phyloP scores from a whole-genome alignment of 805 yeast genomes.

The Brettanomyces custersianus region DNA sequence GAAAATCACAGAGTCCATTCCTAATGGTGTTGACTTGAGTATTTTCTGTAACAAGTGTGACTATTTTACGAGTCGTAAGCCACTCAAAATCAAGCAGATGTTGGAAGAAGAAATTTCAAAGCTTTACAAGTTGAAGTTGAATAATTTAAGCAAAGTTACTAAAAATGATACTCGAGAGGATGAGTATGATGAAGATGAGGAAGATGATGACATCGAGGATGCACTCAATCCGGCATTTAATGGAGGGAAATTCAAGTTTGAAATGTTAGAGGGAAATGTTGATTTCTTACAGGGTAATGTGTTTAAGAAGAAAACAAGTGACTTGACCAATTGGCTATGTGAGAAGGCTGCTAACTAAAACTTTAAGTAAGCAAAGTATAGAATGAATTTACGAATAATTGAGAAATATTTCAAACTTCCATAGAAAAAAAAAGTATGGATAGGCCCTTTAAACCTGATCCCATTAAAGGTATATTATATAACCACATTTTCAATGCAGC shows the following conservation, averaged over 20 bases:
- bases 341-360: conserved; percentile 54
- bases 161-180: conserved; percentile 22
- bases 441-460: too few relatives aligned
- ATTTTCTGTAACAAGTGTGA: conserved; percentile 84
- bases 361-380: conserved; percentile 11
- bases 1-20: conserved; percentile 48
- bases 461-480: too few relatives aligned
- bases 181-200: conserved; percentile 15
- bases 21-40: conserved; percentile 64
- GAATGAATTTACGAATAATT: too few relatives aligned
- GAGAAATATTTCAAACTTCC: too few relatives aligned
- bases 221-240: conserved; percentile 36
- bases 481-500: too few relatives aligned
- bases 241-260: conserved; percentile 48
- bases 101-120: conserved; percentile 58
- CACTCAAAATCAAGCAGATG: conserved; percentile 45
- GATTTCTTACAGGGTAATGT: conserved; percentile 71
- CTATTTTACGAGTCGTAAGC: conserved; percentile 73
- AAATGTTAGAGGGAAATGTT: conserved; percentile 61
- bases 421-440: too few relatives aligned
- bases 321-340: conserved; percentile 75
- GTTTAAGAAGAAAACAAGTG: conserved; percentile 37
- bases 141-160: conserved; percentile 36
- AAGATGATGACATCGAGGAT: conserved; percentile 19
- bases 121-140: conserved; percentile 39